Conservation (phyloP, 345 rosid species). For the Camelina neglecta region DNA sequence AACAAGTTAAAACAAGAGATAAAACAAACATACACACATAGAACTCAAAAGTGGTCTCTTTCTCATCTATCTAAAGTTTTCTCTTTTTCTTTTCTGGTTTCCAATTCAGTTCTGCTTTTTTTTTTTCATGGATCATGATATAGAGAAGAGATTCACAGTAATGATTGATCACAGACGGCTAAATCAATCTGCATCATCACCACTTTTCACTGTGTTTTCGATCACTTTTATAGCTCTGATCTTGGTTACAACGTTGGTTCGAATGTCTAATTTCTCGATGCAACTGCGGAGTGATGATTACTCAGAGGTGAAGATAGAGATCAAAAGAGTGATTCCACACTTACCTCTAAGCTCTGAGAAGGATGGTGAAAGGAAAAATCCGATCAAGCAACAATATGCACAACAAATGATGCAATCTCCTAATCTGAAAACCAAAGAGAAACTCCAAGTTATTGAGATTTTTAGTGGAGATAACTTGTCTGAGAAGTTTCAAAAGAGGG, state of each 20-base stretch:
- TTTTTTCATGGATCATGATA: conserved; percentile 24
- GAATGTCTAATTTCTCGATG: conserved; percentile 35
- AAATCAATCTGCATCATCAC: conserved; percentile 30
- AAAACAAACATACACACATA: conserved; percentile 1
- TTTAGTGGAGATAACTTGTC: conserved; percentile 54
- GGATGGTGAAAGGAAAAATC: conserved; percentile 30
- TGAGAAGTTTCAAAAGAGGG: conserved; percentile 53
- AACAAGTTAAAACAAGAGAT: conserved; percentile 23
- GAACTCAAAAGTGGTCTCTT: conserved; percentile 9
- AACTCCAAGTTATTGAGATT: conserved; percentile 47
- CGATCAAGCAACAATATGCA: conserved; percentile 11
- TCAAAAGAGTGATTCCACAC: conserved; percentile 32
- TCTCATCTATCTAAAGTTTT: not conserved
- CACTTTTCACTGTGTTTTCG: conserved; percentile 34
- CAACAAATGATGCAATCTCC: not conserved
- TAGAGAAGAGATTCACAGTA: conserved; percentile 17
- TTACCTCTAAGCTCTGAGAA: conserved; percentile 34
- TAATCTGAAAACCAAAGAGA: conserved; percentile 43
- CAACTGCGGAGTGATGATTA: conserved; percentile 34
- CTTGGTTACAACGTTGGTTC: conserved; percentile 28
- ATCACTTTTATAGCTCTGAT: conserved; percentile 28
- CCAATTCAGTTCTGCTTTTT: not conserved
- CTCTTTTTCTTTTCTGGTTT: not conserved
- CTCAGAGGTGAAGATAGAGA: conserved; percentile 39
- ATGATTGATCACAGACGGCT: conserved; percentile 29